Base-by-base conservation (phyloP, 2,329 filamentous ascomycete genomes). In the Whalleya microplaca region DNA sequence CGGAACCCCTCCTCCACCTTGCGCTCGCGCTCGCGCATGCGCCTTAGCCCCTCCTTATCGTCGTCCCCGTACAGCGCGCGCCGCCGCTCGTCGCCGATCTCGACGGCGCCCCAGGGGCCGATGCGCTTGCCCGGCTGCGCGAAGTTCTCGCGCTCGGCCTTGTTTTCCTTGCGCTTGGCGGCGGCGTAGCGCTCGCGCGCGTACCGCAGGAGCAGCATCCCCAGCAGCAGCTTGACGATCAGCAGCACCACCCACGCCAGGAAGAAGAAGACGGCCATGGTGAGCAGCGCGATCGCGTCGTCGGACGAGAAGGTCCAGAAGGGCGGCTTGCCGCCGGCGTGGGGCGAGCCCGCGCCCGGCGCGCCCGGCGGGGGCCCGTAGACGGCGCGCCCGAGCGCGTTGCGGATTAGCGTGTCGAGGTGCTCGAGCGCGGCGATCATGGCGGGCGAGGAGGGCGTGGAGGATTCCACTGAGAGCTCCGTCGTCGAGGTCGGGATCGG, bases 61-160 rank as follows among this genome's bases (percentile, higher is more conserved):
- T 96, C 91, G 71, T 96, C 95, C 3, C 85, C 86, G 69, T 96
- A 96, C 18, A 99, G 91, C 86, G 90, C 91, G 52, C 88, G 80
- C 62, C 91, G 81, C 70, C 93, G 88, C 45, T 97, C 93, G 40
- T 98, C 94, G 23, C 90, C 90, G 0, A 98, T 85, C 69, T 98
- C 95, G 0, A 96, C 87, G 1, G 91, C 84, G 0, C 92, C 93
- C 77, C 88, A 96, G 0, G 91, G 90, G 0, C 94, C 94, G 2
- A 91, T 78, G 1, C 93, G 80, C 67, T 87, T 88, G 0, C 91
- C 92, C 3, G 88, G 84, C 0, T 91, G 87, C 12, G 89, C 85
- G 58, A 86, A 85, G 42, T 75, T 80, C 51, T 84, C 79, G 57
- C 75, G 76, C 65, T 82, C 84, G 10, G 73, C 66, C 58, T 79